These are phyloP conservation scores for Discostella pseudostelligera DNA, from an alignment of 108 stramenopile species.

Conservation along the genomic window DNA sequence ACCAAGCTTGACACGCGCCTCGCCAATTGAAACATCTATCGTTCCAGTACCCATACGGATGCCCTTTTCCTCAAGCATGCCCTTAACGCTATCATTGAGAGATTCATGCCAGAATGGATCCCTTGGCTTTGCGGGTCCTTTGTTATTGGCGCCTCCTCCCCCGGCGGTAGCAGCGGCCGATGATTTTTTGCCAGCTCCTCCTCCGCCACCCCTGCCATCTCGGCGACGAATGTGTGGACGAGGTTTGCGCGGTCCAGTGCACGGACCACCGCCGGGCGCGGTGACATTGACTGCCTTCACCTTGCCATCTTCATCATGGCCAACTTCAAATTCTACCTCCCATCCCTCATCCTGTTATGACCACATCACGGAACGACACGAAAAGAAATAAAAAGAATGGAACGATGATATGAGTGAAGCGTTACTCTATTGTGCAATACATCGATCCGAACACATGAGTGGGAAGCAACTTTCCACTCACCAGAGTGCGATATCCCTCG, in stretches of 20 bases:
- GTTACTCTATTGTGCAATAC: slow-evolving; percentile 6
- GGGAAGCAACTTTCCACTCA: slow-evolving; percentile 50
- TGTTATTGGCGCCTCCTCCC: slow-evolving; percentile 1
- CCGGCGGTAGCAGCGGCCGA: slow-evolving; percentile 8
- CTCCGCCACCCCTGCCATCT: slow-evolving; percentile 14
- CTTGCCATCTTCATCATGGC: slow-evolving; percentile 75
- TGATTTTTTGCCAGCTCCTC: background rate
- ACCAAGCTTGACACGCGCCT: slow-evolving; percentile 72
- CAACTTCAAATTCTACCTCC: slow-evolving; percentile 68
- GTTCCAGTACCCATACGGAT: slow-evolving; percentile 54
- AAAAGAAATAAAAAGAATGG: slow-evolving; percentile 2
- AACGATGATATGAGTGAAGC: background rate
- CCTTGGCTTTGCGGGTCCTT: slow-evolving; percentile 32
- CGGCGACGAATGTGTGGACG: slow-evolving; percentile 33
- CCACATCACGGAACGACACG: background rate
- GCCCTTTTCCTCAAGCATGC: slow-evolving; percentile 42
- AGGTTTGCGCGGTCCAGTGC: slow-evolving; percentile 41
- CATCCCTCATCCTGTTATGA: slow-evolving; percentile 59
- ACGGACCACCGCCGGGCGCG: slow-evolving; percentile 62
- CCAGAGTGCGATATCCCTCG: slow-evolving; percentile 71
- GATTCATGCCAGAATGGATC: slow-evolving; percentile 54
- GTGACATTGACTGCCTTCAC: slow-evolving; percentile 72
- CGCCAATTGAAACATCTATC: slow-evolving; percentile 56
- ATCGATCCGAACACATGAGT: slow-evolving; percentile 2
- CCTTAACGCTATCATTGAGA: slow-evolving; percentile 50